phyloP scores from a whole-genome alignment of 768 basidiomycete genomes.

The Podaxis rugospora region DNA sequence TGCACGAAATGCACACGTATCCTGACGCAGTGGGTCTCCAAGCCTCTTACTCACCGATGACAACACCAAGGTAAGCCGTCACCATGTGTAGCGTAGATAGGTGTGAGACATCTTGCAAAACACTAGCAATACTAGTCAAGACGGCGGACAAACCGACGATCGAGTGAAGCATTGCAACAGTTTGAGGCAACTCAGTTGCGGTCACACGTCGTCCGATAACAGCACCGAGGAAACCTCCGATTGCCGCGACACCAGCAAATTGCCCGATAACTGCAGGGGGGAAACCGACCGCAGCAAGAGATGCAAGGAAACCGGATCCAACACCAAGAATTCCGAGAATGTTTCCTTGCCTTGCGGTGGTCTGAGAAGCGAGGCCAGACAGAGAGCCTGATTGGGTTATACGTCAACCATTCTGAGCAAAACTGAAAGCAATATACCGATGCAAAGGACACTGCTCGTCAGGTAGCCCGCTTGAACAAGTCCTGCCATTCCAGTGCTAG shows the following conservation, averaged over 20 bases:
- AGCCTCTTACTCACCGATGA: conserved; percentile 59
- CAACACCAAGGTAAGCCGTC: conserved; percentile 81
- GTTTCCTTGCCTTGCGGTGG: conserved; percentile 85
- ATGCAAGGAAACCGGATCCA: conserved; percentile 73
- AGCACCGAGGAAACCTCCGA: conserved; percentile 69
- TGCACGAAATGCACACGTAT: not conserved
- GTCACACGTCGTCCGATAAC: conserved; percentile 80
- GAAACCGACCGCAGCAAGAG: conserved; percentile 81
- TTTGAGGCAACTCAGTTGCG: conserved; percentile 85
- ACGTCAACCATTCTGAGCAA: not conserved
- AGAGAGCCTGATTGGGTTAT: conserved; percentile 51
- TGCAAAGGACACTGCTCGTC: conserved; percentile 82
- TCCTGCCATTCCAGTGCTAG: conserved; percentile 80
- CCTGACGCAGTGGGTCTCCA: not conserved
- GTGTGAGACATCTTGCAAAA: conserved; percentile 67
- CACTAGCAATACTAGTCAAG: conserved; percentile 79
- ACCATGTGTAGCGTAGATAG: conserved; percentile 71
- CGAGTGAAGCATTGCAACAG: conserved; percentile 72
- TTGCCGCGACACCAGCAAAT: conserved; percentile 69
- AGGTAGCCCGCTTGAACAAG: conserved; percentile 87
- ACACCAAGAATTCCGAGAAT: conserved; percentile 86
- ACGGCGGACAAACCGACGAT: conserved; percentile 91
- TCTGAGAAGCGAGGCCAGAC: conserved; percentile 74
- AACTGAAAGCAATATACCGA: conserved; percentile 39
- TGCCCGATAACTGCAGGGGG: conserved; percentile 68